Evolutionary conservation across 1,284 basidiomycete species (phyloP).

Genomic region (Puccinia polysora): DNA sequence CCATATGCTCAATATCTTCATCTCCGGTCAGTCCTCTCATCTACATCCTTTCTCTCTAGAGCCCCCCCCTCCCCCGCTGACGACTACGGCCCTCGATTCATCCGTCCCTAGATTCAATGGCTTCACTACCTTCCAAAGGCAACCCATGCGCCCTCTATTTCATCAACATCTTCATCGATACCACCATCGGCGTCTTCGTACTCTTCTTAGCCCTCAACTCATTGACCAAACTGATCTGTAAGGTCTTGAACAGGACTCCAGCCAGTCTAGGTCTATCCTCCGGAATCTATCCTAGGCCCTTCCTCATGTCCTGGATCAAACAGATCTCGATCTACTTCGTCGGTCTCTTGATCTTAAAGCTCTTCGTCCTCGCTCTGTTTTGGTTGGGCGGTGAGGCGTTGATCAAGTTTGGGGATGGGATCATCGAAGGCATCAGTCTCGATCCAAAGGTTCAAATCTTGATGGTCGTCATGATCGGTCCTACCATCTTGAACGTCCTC

Average conservation of each 20-base stretch:
- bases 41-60: slow-evolving; percentile 53
- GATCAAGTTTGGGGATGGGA: slow-evolving; percentile 25
- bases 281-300: slow-evolving; percentile 37
- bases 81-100: slow-evolving; percentile 64
- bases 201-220: slow-evolving; percentile 74
- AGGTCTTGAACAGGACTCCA: slow-evolving; percentile 63
- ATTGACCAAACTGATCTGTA: slow-evolving; percentile 65
- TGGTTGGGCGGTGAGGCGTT: slow-evolving; percentile 54
- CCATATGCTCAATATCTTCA: slow-evolving; percentile 77
- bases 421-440: slow-evolving; percentile 35
- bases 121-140: slow-evolving; percentile 26
- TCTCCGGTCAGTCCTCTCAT: slow-evolving; percentile 53
- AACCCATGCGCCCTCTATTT: slow-evolving; percentile 63
- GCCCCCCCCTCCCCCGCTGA: background rate
- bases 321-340: slow-evolving; percentile 82
- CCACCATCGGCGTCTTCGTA: slow-evolving; percentile 80
- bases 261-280: slow-evolving; percentile 42
- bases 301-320: slow-evolving; percentile 66
- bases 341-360: slow-evolving; percentile 81
- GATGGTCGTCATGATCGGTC: slow-evolving; percentile 39
- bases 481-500: slow-evolving; percentile 35
- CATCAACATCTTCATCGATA: slow-evolving; percentile 88
- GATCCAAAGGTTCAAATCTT: slow-evolving; percentile 32
- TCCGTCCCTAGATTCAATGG: slow-evolving; percentile 56
- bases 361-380: slow-evolving; percentile 70